Base-by-base conservation (phyloP, 1,284 basidiomycete species). In the Amylostereum chailletii region DNA sequence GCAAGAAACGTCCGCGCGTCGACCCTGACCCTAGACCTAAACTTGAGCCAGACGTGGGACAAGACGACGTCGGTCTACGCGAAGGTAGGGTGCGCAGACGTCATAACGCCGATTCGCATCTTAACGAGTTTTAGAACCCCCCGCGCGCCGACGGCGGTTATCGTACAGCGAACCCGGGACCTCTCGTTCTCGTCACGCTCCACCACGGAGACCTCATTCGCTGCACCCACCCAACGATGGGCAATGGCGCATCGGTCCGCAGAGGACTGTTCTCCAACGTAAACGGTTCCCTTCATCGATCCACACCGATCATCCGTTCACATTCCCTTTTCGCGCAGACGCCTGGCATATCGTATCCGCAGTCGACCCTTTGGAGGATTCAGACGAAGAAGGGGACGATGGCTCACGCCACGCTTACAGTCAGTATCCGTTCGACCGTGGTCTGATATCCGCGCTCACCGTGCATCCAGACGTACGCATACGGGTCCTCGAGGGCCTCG, bases 371-470 rank as follows among this genome's bases (percentile, higher is more conserved):
- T 63, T 79, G 34, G 57, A 69, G 42, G 77, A 77, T 56, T 80
- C 75, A 27, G 81, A 83, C 55, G 77, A 82, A 54, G 75, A 77
- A 56, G 59, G 62, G 31, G 82, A 87, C 59, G 76, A 80, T 60
- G 61, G 74, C 53, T 68, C 71, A 26, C 72, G 75, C 38, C 62
- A 69, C 39, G 80, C 82, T 56, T 80, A 80, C 54, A 60, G 80
- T 81, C 49, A 49, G 74, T 63, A n/a, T 29, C 27, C 30, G 44
- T 42, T 29, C 19, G 10, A 40, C 11, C 5, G 34, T 32, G 19
- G 9, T 27, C 40, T 30, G 31, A 10, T 19, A 19, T 19, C 19
- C 19, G 19, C 19, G 19, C 19, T 19, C 19, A 19, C 19, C 19
- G 19, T 19, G 19, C 19, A 19, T 19, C 19, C 19, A 55, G 54